Percentiles rank a stretch among this genome's conserved stretches.
Evolutionary conservation across 2,329 filamentous ascomycete genomes (phyloP).

Genomic region (Calonectria multiphialidica): DNA sequence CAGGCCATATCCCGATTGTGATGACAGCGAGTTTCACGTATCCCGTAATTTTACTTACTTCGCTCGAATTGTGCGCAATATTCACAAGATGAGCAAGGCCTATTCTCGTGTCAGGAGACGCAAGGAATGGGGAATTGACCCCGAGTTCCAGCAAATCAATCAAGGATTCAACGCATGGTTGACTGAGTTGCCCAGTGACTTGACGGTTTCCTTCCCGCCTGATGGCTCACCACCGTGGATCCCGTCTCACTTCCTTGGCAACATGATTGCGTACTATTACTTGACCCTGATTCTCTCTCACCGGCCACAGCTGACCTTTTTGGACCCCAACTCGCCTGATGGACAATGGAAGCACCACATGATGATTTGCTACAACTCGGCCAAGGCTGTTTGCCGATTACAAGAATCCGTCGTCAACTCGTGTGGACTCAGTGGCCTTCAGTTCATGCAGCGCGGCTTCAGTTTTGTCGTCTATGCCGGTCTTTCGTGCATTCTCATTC

Average conservation of each 20-base stretch:
- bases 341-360: slow-evolving; percentile 91
- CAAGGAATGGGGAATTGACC: slow-evolving; percentile 89
- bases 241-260: slow-evolving; percentile 87
- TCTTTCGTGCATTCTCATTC: slow-evolving; percentile 91
- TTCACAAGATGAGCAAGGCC: slow-evolving; percentile 80
- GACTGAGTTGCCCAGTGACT: slow-evolving; percentile 80
- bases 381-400: slow-evolving; percentile 85
- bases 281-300: slow-evolving; percentile 88
- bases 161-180: slow-evolving; percentile 83
- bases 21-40: slow-evolving; percentile 81
- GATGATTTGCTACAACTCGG: slow-evolving; percentile 85
- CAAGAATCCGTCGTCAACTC: slow-evolving; percentile 85
- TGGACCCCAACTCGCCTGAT: slow-evolving; percentile 77
- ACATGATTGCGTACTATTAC: slow-evolving; percentile 90
- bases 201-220: slow-evolving; percentile 81
- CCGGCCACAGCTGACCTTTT: slow-evolving; percentile 84
- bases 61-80: slow-evolving; percentile 80
- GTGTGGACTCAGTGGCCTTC: slow-evolving; percentile 82
- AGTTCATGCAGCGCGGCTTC: slow-evolving; percentile 94
- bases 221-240: slow-evolving; percentile 88
- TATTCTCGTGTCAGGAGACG: slow-evolving; percentile 81
- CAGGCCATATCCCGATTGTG: slow-evolving; percentile 72
- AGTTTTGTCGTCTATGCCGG: slow-evolving; percentile 96
- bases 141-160: slow-evolving; percentile 84
- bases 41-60: slow-evolving; percentile 89